Evolutionary conservation across 306 rosid species (phyloP).

Genomic region (Amphicarpaea edgeworthii): DNA sequence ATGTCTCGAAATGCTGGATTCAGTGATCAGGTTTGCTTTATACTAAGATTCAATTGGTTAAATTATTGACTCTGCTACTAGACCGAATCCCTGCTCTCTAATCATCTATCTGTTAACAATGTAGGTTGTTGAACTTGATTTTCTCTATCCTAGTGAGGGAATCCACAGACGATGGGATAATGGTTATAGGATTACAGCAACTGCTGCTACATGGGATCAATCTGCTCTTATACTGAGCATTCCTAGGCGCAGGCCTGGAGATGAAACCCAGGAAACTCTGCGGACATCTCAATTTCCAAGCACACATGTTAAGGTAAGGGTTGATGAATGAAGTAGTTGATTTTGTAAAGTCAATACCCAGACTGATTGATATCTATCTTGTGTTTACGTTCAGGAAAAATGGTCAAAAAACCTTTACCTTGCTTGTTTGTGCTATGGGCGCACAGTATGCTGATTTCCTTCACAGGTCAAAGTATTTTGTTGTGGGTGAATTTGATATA

Average conservation of each 20-base stretch:
- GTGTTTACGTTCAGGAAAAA: conserved; percentile 71
- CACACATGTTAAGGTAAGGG: conserved; percentile 88
- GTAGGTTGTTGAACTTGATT: conserved; percentile 97
- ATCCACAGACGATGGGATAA: conserved; percentile 94
- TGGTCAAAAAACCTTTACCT: conserved; percentile 93
- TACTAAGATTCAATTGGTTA: not conserved
- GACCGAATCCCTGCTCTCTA: conserved; percentile 5
- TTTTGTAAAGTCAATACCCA: not conserved
- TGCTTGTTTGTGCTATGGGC: conserved; percentile 91
- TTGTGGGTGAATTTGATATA: conserved; percentile 26
- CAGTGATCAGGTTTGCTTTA: conserved; percentile 81
- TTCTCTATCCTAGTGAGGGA: conserved; percentile 95
- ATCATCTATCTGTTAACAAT: not conserved
- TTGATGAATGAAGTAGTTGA: not conserved
- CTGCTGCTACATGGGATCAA: conserved; percentile 97
- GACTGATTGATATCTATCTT: not conserved
- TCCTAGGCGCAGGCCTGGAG: conserved; percentile 87
- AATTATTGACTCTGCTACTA: not conserved
- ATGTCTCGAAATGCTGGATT: conserved; percentile 98
- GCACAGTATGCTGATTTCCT: conserved; percentile 73
- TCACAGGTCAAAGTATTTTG: conserved; percentile 28
- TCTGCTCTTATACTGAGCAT: conserved; percentile 93
- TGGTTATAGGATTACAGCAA: conserved; percentile 88
- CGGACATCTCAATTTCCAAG: conserved; percentile 95
- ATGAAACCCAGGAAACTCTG: conserved; percentile 89